Evolutionary conservation across 352 stramenopile species (phyloP).

Genomic region (Stephanocyclus meneghinianus): DNA sequence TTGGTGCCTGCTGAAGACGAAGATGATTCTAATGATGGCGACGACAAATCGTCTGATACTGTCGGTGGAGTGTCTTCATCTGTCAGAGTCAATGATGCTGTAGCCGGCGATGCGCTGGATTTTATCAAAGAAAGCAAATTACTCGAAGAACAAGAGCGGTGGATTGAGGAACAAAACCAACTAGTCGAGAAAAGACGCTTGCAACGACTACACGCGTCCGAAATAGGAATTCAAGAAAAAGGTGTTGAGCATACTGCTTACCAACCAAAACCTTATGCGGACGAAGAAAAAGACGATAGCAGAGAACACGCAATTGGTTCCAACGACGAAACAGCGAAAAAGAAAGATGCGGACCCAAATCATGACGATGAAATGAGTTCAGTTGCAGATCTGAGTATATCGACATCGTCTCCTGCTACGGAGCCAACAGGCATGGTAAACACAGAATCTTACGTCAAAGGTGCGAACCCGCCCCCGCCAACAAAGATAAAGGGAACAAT

Average conservation of each 20-base stretch:
- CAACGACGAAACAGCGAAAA: too few species aligned
- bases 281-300: too few species aligned
- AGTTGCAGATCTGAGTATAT: too few species aligned
- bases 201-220: not conserved
- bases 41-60: not conserved
- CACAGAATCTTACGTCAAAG: too few species aligned
- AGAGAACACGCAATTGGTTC: too few species aligned
- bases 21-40: not conserved
- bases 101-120: not conserved
- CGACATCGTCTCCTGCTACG: too few species aligned
- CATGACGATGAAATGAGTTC: too few species aligned
- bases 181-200: not conserved
- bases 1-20: not conserved
- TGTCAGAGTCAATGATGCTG: not conserved
- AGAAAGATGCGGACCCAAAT: too few species aligned
- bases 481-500: not conserved
- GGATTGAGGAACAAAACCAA: conserved; percentile 6
- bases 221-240: not conserved
- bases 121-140: not conserved
- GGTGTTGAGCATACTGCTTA: not conserved
- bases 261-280: too few species aligned
- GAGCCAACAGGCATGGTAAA: too few species aligned
- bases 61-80: not conserved
- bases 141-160: not conserved
- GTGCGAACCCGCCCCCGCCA: too few species aligned